Evolutionary conservation across 2,329 filamentous ascomycete genomes (phyloP).

Genomic region (Endothia cerciana): DNA sequence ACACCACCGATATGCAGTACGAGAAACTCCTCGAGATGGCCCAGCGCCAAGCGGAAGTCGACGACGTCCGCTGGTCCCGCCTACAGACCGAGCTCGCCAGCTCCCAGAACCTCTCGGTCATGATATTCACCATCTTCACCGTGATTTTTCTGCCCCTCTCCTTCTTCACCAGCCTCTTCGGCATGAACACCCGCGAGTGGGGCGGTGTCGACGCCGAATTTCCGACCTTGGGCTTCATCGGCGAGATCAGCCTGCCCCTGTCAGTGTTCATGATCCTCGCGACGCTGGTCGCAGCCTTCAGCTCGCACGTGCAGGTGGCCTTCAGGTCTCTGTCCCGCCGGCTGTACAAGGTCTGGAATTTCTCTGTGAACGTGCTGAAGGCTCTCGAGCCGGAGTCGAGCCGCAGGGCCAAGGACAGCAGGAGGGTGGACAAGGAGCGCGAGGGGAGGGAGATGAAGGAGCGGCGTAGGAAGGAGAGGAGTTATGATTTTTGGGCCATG

Average conservation of each 20-base stretch:
- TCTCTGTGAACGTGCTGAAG: constrained; percentile 20
- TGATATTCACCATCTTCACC: constrained; percentile 68
- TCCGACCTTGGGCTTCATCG: constrained; percentile 49
- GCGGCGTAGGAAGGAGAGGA: constrained; percentile 37
- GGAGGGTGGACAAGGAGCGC: constrained; percentile 30
- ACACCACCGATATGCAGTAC: constrained; percentile 47
- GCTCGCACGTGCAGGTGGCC: constrained; percentile 45
- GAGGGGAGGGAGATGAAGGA: constrained; percentile 32
- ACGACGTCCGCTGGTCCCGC: constrained; percentile 66
- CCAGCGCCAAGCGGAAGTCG: constrained; percentile 68
- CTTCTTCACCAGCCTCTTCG: constrained; percentile 68
- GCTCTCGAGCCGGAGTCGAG: constrained; percentile 35
- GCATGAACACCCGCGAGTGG: constrained; percentile 68
- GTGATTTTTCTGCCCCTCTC: constrained; percentile 67
- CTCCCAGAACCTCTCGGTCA: constrained; percentile 64
- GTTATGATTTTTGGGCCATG: constrained; percentile 47
- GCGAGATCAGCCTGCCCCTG: constrained; percentile 51
- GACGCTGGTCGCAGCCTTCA: constrained; percentile 61
- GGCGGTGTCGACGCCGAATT: constrained; percentile 47
- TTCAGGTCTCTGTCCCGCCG: constrained; percentile 32
- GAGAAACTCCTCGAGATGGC: constrained; percentile 70
- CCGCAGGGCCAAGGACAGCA: constrained; percentile 27
- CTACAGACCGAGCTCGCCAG: constrained; percentile 66
- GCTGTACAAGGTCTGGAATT: background rate
- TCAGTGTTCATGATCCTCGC: constrained; percentile 53